phyloP scores from a whole-genome alignment of 352 stramenopile genomes.

The Pythium chondricola region DNA sequence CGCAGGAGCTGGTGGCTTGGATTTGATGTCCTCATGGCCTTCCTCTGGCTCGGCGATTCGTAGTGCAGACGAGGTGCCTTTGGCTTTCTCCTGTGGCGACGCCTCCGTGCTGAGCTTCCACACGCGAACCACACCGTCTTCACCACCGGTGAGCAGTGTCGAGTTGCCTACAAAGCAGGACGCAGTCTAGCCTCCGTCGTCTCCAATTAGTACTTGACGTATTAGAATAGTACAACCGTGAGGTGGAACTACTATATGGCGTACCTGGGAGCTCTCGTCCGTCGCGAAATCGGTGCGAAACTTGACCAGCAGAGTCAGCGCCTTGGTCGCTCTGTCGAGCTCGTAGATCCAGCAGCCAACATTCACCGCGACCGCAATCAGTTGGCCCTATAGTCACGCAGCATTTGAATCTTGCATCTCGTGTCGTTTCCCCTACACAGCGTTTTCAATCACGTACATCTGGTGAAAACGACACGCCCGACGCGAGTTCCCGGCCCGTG shows the following conservation, averaged over 20 bases:
- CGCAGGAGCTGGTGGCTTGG: slow-evolving; percentile 5
- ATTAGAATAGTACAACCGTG: neutral
- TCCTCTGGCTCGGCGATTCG: slow-evolving; percentile 3
- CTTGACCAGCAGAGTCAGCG: slow-evolving; percentile 60
- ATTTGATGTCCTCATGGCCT: slow-evolving; percentile 18
- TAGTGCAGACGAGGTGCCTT: slow-evolving; percentile 37
- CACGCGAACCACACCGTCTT: slow-evolving; percentile 76
- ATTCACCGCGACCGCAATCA: slow-evolving; percentile 74
- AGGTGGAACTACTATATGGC: neutral
- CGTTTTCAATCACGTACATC: slow-evolving; percentile 44
- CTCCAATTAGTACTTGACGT: neutral
- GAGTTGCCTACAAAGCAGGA: slow-evolving; percentile 75
- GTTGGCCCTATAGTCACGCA: slow-evolving; percentile 25
- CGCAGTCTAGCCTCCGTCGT: slow-evolving; percentile 35
- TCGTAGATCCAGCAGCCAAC: slow-evolving; percentile 72
- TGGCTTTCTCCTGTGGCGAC: slow-evolving; percentile 34
- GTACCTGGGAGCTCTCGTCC: slow-evolving; percentile 60
- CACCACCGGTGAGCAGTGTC: slow-evolving; percentile 74
- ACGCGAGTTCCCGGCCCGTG: slow-evolving; percentile 65
- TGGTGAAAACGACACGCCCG: slow-evolving; percentile 68
- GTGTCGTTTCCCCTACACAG: too few species aligned
- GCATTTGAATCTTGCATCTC: neutral
- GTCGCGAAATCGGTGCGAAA: slow-evolving; percentile 79
- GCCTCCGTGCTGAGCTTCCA: slow-evolving; percentile 53
- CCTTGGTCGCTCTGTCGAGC: slow-evolving; percentile 48